Evolutionary conservation across 768 basidiomycete genomes (phyloP).

Genomic region (Tricholoma hemisulphureum): DNA sequence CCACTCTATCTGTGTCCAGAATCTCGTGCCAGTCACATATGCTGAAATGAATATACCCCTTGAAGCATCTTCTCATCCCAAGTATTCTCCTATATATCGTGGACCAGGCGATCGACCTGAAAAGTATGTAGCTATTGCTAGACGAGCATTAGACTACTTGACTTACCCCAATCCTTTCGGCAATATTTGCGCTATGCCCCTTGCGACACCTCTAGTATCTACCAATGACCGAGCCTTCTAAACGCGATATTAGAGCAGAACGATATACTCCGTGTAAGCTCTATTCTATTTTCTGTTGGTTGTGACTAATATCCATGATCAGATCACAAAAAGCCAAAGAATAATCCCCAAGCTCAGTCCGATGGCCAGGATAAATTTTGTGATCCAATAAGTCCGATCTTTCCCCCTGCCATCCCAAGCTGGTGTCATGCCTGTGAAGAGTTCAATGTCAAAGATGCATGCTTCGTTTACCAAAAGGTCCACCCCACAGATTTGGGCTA

Average conservation of each 20-base stretch:
- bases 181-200: not conserved
- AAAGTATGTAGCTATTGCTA: not conserved
- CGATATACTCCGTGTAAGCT: not conserved
- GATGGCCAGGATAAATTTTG: not conserved
- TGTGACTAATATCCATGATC: not conserved
- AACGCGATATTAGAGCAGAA: not conserved
- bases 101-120: not conserved
- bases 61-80: not conserved
- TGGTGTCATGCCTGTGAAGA: not conserved
- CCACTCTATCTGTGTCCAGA: not conserved
- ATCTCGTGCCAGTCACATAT: not conserved
- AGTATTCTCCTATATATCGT: not conserved
- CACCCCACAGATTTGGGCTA: constrained; percentile 1
- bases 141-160: not conserved
- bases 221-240: not conserved
- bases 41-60: not conserved
- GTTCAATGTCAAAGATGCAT: not conserved
- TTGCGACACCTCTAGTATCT: not conserved
- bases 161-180: not conserved
- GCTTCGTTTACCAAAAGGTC: not conserved
- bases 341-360: not conserved
- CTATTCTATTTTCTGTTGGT: not conserved
- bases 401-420: not conserved
- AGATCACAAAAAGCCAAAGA: not conserved
- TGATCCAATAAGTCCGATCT: not conserved